Evolutionary conservation across 345 rosid species (phyloP).

Genomic region (Camelina neglecta): DNA sequence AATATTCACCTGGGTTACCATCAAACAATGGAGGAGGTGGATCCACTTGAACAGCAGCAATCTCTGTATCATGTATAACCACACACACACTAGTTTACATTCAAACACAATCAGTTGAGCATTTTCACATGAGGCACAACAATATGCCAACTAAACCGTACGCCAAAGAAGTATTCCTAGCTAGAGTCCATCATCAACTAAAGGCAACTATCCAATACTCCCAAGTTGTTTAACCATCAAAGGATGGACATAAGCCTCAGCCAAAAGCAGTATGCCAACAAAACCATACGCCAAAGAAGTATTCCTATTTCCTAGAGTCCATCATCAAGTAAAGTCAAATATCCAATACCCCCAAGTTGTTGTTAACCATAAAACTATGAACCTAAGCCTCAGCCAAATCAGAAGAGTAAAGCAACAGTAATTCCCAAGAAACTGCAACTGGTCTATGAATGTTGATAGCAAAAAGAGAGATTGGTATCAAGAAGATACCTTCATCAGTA

Average conservation of each 20-base stretch:
- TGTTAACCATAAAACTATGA: background rate
- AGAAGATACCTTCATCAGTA: constrained; percentile 13
- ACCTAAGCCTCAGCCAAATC: background rate
- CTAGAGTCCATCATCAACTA: background rate
- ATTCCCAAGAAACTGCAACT: background rate
- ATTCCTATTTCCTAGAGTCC: too few relatives aligned
- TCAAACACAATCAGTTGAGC: background rate
- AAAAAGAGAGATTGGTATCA: background rate
- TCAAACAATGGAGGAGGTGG: constrained; percentile 39
- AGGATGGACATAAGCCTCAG: background rate
- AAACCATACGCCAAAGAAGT: background rate
- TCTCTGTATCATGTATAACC: constrained; percentile 23
- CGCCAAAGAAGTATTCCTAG: too few relatives aligned
- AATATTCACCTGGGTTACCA: background rate
- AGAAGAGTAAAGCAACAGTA: background rate
- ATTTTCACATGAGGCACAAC: too few relatives aligned
- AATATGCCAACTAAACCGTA: background rate
- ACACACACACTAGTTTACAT: constrained; percentile 11
- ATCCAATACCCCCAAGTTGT: too few relatives aligned
- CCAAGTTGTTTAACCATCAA: background rate
- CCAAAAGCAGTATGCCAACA: background rate
- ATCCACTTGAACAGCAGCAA: constrained; percentile 26
- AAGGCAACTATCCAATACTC: background rate
- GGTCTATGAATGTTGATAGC: background rate
- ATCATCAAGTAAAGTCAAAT: too few relatives aligned